Percentiles rank a stretch among this genome's conserved stretches.
Conservation (phyloP, 768 basidiomycete genomes). For the Cyclocybe aegerita region DNA sequence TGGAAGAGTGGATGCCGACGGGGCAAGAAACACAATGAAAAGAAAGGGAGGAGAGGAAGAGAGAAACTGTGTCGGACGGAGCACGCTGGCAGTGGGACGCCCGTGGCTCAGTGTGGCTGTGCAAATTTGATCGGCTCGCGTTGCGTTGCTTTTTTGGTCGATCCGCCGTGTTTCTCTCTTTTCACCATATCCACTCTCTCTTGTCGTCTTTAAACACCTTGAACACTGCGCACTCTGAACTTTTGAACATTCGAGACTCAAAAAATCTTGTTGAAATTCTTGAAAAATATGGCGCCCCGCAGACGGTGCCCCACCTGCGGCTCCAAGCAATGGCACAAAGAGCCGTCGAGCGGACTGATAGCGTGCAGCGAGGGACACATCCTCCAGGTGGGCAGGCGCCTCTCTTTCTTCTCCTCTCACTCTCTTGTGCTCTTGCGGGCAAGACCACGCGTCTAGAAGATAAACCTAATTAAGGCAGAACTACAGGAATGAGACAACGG, state of each 20-base stretch:
- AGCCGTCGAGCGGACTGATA: constrained; percentile 75
- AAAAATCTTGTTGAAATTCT: no score
- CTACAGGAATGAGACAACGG: constrained; percentile 78
- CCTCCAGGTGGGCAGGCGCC: constrained; percentile 58
- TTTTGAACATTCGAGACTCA: no score
- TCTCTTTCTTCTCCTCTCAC: not conserved
- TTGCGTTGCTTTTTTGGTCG: no score
- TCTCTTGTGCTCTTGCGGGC: not conserved
- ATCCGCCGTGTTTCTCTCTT: not conserved
- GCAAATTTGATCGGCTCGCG: constrained; percentile 9
- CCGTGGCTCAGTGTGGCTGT: constrained; percentile 16
- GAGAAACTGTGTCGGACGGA: not conserved
- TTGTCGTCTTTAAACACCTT: not conserved
- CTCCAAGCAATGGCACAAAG: constrained; percentile 87
- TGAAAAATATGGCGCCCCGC: constrained; percentile 53
- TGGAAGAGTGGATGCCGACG: no score
- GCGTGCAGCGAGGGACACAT: constrained; percentile 92
- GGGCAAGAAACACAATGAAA: not conserved
- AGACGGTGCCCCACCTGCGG: constrained; percentile 76
- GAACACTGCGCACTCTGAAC: not conserved
- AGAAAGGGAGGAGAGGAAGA: not conserved
- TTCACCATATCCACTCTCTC: not conserved
- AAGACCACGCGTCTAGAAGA: no score
- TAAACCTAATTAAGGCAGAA: constrained; percentile 57
- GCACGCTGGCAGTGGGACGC: constrained; percentile 1